A percentile compares a stretch with the other conserved stretches of the same genome.
Evolutionary conservation across 2,329 filamentous ascomycete species (phyloP).

Genomic region (Xylaria hypoxylon): DNA sequence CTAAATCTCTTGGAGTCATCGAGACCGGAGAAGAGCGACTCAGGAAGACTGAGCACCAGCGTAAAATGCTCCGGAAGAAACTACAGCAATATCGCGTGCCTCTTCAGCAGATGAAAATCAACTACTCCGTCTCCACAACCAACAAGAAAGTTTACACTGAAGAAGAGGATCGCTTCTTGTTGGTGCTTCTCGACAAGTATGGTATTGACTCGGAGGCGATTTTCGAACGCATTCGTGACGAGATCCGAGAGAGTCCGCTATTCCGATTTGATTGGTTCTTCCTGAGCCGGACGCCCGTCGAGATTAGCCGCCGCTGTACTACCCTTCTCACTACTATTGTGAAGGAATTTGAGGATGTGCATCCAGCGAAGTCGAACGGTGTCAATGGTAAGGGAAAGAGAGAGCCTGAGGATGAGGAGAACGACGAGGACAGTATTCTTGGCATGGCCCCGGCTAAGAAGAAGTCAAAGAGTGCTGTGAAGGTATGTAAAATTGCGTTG

Average conservation of each 20-base stretch:
- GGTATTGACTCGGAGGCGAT: conserved; percentile 91
- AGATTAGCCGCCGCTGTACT: conserved; percentile 91
- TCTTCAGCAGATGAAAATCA: conserved; percentile 97
- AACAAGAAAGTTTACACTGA: conserved; percentile 99
- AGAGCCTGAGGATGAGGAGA: conserved; percentile 81
- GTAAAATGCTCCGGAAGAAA: conserved; percentile 94
- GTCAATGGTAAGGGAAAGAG: conserved; percentile 79
- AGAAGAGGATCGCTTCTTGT: conserved; percentile 94
- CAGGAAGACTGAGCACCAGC: conserved; percentile 89
- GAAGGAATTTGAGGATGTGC: conserved; percentile 86
- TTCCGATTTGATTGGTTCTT: conserved; percentile 99
- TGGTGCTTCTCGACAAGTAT: conserved; percentile 92
- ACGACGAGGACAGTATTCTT: conserved; percentile 83
- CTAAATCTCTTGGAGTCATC: conserved; percentile 88
- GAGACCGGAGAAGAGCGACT: conserved; percentile 93
- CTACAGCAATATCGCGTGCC: conserved; percentile 97
- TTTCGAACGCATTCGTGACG: conserved; percentile 95
- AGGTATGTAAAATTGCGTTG: conserved; percentile 67
- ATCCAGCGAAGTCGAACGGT: conserved; percentile 65
- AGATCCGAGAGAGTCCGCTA: conserved; percentile 91
- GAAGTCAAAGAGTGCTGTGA: conserved; percentile 89
- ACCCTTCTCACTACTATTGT: conserved; percentile 95
- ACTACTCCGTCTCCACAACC: conserved; percentile 97
- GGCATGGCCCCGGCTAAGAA: conserved; percentile 91
- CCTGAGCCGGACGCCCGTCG: conserved; percentile 90